phyloP scores from a whole-genome alignment of 2,329 filamentous ascomycete species.

The Fusarium pilosicola region DNA sequence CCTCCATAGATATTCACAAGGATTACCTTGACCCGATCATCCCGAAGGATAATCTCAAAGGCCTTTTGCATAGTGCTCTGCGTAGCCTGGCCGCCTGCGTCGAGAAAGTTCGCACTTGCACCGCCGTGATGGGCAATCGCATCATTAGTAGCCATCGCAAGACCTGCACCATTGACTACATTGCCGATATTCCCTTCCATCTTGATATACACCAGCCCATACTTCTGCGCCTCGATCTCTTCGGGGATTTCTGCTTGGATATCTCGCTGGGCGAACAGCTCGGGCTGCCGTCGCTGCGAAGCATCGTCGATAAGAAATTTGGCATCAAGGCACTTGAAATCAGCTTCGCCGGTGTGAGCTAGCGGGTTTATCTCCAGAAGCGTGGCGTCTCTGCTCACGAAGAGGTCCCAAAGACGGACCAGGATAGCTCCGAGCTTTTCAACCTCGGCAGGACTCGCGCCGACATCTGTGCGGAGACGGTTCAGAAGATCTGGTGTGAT shows the following conservation, averaged over 20 bases:
- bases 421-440: background rate
- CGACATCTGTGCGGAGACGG: background rate
- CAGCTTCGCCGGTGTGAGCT: background rate
- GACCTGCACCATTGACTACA: slow-evolving; percentile 3
- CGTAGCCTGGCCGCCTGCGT: slow-evolving; percentile 3
- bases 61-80: slow-evolving; percentile 6
- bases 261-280: background rate
- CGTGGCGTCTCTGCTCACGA: background rate
- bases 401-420: background rate
- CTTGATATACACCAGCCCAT: slow-evolving; percentile 7
- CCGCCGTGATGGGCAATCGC: slow-evolving; percentile 3
- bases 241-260: background rate
- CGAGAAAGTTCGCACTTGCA: background rate
- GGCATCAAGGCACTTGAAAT: background rate
- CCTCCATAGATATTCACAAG: slow-evolving; percentile 9
- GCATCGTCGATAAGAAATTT: background rate
- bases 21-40: background rate
- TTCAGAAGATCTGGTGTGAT: background rate
- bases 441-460: background rate
- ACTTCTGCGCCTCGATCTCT: background rate
- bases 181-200: slow-evolving; percentile 6
- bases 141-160: slow-evolving; percentile 6
- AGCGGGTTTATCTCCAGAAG: background rate
- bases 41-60: slow-evolving; percentile 6
- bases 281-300: background rate